Conservation (phyloP, 2,329 filamentous ascomycete genomes). For the Chrysoporthe deuterocubensis region DNA sequence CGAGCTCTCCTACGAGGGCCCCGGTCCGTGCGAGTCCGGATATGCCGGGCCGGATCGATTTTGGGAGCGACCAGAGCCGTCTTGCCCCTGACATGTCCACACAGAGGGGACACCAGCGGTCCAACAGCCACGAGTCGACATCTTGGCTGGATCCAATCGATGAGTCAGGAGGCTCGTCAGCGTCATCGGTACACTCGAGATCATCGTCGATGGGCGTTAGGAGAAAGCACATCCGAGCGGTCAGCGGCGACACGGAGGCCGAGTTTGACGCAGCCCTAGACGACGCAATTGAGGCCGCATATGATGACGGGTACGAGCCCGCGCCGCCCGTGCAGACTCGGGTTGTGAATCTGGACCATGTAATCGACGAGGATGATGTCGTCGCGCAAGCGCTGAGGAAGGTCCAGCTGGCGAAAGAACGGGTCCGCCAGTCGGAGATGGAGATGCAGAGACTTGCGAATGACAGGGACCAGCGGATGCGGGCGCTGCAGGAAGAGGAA, state of each 20-base stretch:
- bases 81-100: constrained; percentile 30
- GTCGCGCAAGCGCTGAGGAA: constrained; percentile 64
- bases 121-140: constrained; percentile 76
- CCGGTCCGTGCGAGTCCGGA: constrained; percentile 36
- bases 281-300: constrained; percentile 93
- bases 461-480: constrained; percentile 59
- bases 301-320: constrained; percentile 87
- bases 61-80: constrained; percentile 37
- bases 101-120: constrained; percentile 51
- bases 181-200: constrained; percentile 80
- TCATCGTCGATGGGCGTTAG: constrained; percentile 71
- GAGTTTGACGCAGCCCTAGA: constrained; percentile 95
- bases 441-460: constrained; percentile 68
- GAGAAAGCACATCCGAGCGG: constrained; percentile 69
- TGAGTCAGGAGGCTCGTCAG: constrained; percentile 80
- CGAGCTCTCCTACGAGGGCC: constrained; percentile 49
- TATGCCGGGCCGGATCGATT: constrained; percentile 41
- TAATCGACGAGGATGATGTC: constrained; percentile 44
- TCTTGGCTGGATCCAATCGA: constrained; percentile 96
- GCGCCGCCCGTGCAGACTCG: constrained; percentile 51
- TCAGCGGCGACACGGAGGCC: constrained; percentile 77
- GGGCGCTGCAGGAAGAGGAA: constrained; percentile 51
- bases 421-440: constrained; percentile 72
- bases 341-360: constrained; percentile 4
- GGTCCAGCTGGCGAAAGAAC: constrained; percentile 76